Conservation (phyloP, 768 basidiomycete species). For the Lactifluus piperatus region DNA sequence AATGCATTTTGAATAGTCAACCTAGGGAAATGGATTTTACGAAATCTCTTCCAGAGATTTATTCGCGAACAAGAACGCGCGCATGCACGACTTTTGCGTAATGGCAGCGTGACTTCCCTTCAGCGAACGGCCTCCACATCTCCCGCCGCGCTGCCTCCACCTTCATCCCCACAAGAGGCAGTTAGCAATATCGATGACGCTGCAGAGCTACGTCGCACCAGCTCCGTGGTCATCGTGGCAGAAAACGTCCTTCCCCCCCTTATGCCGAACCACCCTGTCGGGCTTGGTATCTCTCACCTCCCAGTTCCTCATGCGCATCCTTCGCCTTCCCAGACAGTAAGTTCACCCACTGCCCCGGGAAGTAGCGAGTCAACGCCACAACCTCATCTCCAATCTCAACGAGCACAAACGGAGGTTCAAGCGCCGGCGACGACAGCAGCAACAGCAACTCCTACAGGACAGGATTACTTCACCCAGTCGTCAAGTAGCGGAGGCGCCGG, state of each 20-base stretch:
- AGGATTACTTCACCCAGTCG: constrained; percentile 48
- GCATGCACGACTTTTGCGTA: constrained; percentile 22
- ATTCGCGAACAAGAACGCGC: constrained; percentile 55
- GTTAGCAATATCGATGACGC: not conserved
- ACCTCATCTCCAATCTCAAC: not conserved
- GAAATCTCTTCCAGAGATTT: constrained; percentile 77
- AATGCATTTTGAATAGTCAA: constrained; percentile 48
- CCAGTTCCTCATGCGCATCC: constrained; percentile 10
- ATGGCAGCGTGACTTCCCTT: not conserved
- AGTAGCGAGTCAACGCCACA: not conserved
- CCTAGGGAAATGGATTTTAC: constrained; percentile 83
- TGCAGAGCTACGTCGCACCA: constrained; percentile 25
- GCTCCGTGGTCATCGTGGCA: constrained; percentile 43
- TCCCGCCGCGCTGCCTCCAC: constrained; percentile 5
- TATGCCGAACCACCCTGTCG: constrained; percentile 39
- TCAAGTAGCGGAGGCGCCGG: constrained; percentile 31
- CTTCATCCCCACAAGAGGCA: not conserved
- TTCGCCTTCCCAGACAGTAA: constrained; percentile 20
- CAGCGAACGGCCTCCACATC: not conserved
- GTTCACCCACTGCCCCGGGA: not conserved
- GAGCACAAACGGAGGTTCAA: not conserved
- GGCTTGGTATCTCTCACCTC: not conserved
- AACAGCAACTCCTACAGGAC: constrained; percentile 14
- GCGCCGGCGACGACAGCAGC: not conserved
- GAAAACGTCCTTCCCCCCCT: constrained; percentile 56